Conservation (phyloP, 164 flowering plant species). For the Vitis rotundifolia region DNA sequence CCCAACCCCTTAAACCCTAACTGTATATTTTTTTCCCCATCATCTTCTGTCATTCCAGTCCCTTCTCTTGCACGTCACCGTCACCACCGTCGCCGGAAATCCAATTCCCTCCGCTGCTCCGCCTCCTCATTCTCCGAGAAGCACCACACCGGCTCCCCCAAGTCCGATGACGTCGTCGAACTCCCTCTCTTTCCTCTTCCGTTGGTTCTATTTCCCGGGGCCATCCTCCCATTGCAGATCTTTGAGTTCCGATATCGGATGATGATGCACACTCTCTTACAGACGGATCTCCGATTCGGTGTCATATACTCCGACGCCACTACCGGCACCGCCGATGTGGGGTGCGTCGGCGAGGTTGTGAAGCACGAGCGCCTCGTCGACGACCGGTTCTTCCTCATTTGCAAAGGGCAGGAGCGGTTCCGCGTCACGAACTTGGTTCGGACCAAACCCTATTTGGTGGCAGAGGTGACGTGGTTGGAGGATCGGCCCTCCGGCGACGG, state of each 20-base stretch:
- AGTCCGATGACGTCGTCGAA: slow-evolving; percentile 68
- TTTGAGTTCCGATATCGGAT: slow-evolving; percentile 96
- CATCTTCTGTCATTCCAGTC: not conserved
- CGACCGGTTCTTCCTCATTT: slow-evolving; percentile 91
- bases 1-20: slow-evolving; percentile 28
- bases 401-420: slow-evolving; percentile 95
- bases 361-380: slow-evolving; percentile 95
- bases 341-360: slow-evolving; percentile 94
- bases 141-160: slow-evolving; percentile 53
- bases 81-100: slow-evolving; percentile 23
- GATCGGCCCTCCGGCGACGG: slow-evolving; percentile 71
- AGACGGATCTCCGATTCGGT: slow-evolving; percentile 94
- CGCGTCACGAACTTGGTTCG: slow-evolving; percentile 63
- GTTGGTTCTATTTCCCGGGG: slow-evolving; percentile 93
- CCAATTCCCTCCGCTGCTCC: slow-evolving; percentile 53
- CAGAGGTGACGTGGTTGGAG: slow-evolving; percentile 84
- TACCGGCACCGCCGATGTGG: slow-evolving; percentile 78
- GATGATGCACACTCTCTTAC: slow-evolving; percentile 97
- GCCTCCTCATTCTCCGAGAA: slow-evolving; percentile 70
- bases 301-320: slow-evolving; percentile 76
- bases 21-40: not conserved
- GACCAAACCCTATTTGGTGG: slow-evolving; percentile 85
- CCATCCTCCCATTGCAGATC: slow-evolving; percentile 89
- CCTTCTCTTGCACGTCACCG: slow-evolving; percentile 8
- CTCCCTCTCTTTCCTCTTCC: slow-evolving; percentile 96